Percentiles rank a stretch among this genome's conserved stretches.
phyloP scores from a whole-genome alignment of 169 alveolate species.

The Cryptosporidium ubiquitum region DNA sequence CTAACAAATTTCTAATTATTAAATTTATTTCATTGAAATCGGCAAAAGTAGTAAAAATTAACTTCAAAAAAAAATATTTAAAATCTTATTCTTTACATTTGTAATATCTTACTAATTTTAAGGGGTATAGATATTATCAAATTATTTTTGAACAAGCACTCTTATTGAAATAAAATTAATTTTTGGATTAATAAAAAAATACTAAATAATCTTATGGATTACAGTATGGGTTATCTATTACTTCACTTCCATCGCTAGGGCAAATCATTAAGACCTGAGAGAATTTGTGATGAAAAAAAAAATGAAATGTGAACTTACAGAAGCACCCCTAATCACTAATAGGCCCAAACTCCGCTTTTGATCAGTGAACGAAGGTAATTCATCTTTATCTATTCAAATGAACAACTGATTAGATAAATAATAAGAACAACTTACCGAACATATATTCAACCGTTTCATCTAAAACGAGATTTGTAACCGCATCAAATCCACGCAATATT shows the following conservation, averaged over 20 bases:
- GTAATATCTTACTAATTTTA: background rate
- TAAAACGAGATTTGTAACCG: conserved; percentile 88
- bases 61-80: no score
- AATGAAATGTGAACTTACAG: conserved; percentile 45
- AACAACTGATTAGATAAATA: background rate
- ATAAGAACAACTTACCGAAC: conserved; percentile 48
- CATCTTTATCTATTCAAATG: background rate
- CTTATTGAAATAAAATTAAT: background rate
- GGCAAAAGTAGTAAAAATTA: background rate
- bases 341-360: conserved; percentile 34
- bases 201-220: background rate
- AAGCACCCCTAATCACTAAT: conserved; percentile 56
- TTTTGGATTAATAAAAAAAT: background rate
- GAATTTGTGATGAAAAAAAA: background rate
- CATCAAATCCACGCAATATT: conserved; percentile 89
- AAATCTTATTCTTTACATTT: no score
- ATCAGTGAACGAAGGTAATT: background rate
- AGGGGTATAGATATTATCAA: background rate
- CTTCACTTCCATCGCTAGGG: conserved; percentile 66
- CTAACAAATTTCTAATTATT: no score
- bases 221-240: conserved; percentile 47
- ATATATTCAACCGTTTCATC: conserved; percentile 94
- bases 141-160: no score
- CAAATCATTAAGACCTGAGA: conserved; percentile 63
- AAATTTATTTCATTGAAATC: no score